Conservation (phyloP, 2,329 filamentous ascomycete species). For the Penicillium sp. region DNA sequence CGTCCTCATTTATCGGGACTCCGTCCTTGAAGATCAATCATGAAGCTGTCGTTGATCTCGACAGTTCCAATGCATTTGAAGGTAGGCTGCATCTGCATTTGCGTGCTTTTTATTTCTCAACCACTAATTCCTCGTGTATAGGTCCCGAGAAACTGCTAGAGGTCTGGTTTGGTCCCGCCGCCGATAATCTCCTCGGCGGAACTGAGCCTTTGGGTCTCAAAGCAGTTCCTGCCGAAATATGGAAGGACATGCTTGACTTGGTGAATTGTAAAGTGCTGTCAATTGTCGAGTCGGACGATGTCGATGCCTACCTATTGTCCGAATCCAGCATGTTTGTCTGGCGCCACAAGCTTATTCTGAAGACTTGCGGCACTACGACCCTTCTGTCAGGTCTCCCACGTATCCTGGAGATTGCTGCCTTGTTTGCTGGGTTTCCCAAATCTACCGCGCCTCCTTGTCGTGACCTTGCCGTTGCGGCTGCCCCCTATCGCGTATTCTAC, state of each 20-base stretch:
- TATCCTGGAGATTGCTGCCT: slow-evolving; percentile 85
- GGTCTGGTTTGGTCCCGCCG: slow-evolving; percentile 91
- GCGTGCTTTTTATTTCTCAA: not conserved
- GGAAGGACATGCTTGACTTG: slow-evolving; percentile 95
- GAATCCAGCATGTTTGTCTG: slow-evolving; percentile 99
- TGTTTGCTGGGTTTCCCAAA: slow-evolving; percentile 84
- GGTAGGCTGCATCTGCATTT: slow-evolving; percentile 48
- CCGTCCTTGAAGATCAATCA: slow-evolving; percentile 96
- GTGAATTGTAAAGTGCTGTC: slow-evolving; percentile 99
- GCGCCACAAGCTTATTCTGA: slow-evolving; percentile 97
- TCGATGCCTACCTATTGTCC: slow-evolving; percentile 94
- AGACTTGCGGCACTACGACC: slow-evolving; percentile 97
- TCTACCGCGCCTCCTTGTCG: slow-evolving; percentile 63
- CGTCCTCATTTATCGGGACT: slow-evolving; percentile 70
- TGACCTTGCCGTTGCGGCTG: slow-evolving; percentile 71
- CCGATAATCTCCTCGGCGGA: slow-evolving; percentile 65
- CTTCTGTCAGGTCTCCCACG: slow-evolving; percentile 83
- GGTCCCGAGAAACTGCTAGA: slow-evolving; percentile 96
- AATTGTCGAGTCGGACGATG: slow-evolving; percentile 84
- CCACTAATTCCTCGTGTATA: slow-evolving; percentile 31
- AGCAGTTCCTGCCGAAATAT: slow-evolving; percentile 74
- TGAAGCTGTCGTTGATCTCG: slow-evolving; percentile 85
- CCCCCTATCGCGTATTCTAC: slow-evolving; percentile 95
- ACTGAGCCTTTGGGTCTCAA: slow-evolving; percentile 77
- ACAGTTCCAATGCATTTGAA: slow-evolving; percentile 95